These are phyloP conservation scores for Sarcomyxa edulis DNA, from an alignment of 768 basidiomycete species.

Conservation along the genomic window DNA sequence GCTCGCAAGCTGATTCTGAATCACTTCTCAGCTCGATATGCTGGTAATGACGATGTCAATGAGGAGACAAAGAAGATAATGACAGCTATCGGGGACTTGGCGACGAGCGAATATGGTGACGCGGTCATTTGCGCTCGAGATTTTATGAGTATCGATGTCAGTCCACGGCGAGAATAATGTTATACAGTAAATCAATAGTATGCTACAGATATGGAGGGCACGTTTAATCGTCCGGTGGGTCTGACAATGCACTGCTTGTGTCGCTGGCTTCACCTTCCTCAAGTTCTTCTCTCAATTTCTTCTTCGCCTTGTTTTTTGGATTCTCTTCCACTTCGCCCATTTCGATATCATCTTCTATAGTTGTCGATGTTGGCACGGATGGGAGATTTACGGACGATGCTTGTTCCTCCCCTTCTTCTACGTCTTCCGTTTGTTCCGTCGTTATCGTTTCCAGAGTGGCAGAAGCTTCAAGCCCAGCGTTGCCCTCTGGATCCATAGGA, in stretches of 20 bases:
- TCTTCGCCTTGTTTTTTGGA: constrained; percentile 49
- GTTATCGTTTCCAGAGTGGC: constrained; percentile 3
- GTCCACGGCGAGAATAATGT: constrained; percentile 20
- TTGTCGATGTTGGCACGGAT: not conserved
- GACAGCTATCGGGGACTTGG: constrained; percentile 56
- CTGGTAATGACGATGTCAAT: constrained; percentile 54
- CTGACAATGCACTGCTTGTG: constrained; percentile 71
- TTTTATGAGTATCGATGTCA: constrained; percentile 65
- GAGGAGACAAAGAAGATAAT: constrained; percentile 49
- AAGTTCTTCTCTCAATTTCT: constrained; percentile 61
- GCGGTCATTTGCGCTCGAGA: constrained; percentile 69
- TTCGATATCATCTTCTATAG: constrained; percentile 67
- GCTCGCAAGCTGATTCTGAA: constrained; percentile 69
- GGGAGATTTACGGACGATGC: constrained; percentile 13
- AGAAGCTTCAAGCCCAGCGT: constrained; percentile 3
- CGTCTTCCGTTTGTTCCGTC: constrained; percentile 11
- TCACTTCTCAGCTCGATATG: constrained; percentile 81
- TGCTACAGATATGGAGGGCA: constrained; percentile 14
- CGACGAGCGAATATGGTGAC: constrained; percentile 46
- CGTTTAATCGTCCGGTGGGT: constrained; percentile 65
- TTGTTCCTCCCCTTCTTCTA: constrained; percentile 31
- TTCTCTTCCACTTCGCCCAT: constrained; percentile 89
- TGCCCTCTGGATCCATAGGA: constrained; percentile 12
- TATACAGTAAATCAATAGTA: constrained; percentile 3
- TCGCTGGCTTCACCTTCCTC: constrained; percentile 89